A percentile compares a stretch with the other conserved stretches of the same genome.
phyloP scores from a whole-genome alignment of 495 filamentous ascomycete genomes.

The Penicillium crystallinum region DNA sequence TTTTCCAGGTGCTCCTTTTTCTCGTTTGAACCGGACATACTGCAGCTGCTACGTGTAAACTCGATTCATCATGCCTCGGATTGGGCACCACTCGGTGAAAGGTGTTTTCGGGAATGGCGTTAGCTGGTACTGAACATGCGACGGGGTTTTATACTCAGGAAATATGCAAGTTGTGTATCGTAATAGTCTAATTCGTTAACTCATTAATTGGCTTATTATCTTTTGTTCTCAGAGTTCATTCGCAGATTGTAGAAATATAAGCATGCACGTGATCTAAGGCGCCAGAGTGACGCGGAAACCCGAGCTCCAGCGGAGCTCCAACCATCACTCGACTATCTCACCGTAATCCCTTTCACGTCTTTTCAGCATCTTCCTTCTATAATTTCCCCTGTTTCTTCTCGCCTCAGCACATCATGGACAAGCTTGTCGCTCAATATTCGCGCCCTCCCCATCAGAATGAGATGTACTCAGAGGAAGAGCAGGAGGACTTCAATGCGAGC shows the following conservation, averaged over 20 bases:
- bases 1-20: neutral
- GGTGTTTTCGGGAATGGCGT: slow-evolving; percentile 2
- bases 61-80: neutral
- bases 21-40: neutral
- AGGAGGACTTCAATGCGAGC: slow-evolving; percentile 63
- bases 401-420: slow-evolving; percentile 64
- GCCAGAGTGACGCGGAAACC: slow-evolving; percentile 43
- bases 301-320: slow-evolving; percentile 35
- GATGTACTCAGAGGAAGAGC: slow-evolving; percentile 65
- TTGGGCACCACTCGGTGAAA: neutral
- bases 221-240: neutral
- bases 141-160: slow-evolving; percentile 2
- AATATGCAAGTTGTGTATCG: slow-evolving; percentile 7
- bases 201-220: neutral
- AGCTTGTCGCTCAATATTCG: slow-evolving; percentile 85
- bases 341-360: slow-evolving; percentile 13
- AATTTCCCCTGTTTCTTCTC: slow-evolving; percentile 1
- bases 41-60: slow-evolving; percentile 1
- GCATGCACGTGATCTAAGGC: slow-evolving; percentile 40
- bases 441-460: slow-evolving; percentile 67
- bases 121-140: neutral
- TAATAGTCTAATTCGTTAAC: slow-evolving; percentile 3
- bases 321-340: slow-evolving; percentile 20
- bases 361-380: slow-evolving; percentile 5
- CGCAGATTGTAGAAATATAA: neutral